Evolutionary conservation across 495 filamentous ascomycete genomes (phyloP), one percentile per base, ranked within the genome.

Genomic region (Astrothelium macrocarpum): DNA sequence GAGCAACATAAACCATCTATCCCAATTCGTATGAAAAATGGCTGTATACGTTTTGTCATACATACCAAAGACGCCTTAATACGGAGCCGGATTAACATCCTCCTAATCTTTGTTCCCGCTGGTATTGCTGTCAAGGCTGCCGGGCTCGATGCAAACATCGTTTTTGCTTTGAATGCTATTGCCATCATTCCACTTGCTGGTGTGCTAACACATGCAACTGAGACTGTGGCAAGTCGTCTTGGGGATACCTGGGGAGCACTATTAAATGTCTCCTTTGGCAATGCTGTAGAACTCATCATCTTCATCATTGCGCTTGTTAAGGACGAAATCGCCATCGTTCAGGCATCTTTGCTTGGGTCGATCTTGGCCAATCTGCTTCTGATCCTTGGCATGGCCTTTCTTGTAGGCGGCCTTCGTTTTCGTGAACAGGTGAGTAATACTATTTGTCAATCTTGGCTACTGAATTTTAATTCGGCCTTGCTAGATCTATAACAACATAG

Each of bases 401-500:
- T 95, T 36, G 77, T 93, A 39, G 91, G 91, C 69, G 91, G 91
- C 62, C 78, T 96, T 56, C 87, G 90, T 62, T 96, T 86, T 75
- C 87, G 85, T 65, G 91, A 96, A 79, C 91, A 93, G 80, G 85
- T 85, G 73, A 60, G 77, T 69, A 26, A 11, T 39, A 14, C 65
- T 2, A n/a, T 45, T 34, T 0, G 3, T 26, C 25, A 43, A 32
- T 1, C 29, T 43, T 23, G 32, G 2, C 12, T 29, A 7, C 53
- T 18, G 14, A 25, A 43, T 14, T 25, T 26, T 60, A 32, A 42
- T 49, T 49, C 14, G 14, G 42, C 42, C 71, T 36, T 2, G 59
- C 39, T 62, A 91, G 84, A 85, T 95, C 65, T 96, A 96, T 77
- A 96, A 96, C 75, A 94, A 85, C 75, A 95, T 90, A 28, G 89